Evolutionary conservation across 192 early-diverging fungal species (phyloP).

Genomic region (Geranomyces michiganensis): DNA sequence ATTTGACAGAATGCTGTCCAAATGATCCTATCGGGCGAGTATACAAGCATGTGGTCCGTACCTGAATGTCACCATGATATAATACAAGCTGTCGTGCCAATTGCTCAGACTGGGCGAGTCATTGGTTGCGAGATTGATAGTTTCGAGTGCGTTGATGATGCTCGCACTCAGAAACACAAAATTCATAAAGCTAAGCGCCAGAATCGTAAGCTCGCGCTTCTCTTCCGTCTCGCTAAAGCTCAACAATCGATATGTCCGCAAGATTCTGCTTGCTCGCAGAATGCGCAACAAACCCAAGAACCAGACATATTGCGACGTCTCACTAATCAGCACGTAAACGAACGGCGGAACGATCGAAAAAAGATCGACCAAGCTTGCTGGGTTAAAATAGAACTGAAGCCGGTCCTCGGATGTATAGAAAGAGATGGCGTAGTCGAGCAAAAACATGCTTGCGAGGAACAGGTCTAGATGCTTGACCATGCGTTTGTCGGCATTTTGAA

Average conservation of each 20-base stretch:
- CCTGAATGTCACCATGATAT: slow-evolving; percentile 62
- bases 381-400: slow-evolving; percentile 55
- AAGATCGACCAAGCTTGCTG: slow-evolving; percentile 50
- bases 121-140: slow-evolving; percentile 33
- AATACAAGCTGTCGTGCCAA: slow-evolving; percentile 62
- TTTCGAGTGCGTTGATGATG: slow-evolving; percentile 57
- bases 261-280: slow-evolving; percentile 53
- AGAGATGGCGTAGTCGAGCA: slow-evolving; percentile 49
- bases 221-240: slow-evolving; percentile 57
- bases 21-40: background rate
- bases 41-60: slow-evolving; percentile 10
- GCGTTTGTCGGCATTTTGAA: slow-evolving; percentile 36
- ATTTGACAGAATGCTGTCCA: background rate
- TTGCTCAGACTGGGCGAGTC: slow-evolving; percentile 34
- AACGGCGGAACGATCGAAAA: slow-evolving; percentile 59
- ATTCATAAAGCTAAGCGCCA: slow-evolving; percentile 54
- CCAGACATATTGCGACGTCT: slow-evolving; percentile 53
- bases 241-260: slow-evolving; percentile 55
- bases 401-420: slow-evolving; percentile 61
- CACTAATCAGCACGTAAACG: slow-evolving; percentile 52
- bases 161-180: slow-evolving; percentile 58
- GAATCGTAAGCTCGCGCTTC: slow-evolving; percentile 51
- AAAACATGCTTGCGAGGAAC: slow-evolving; percentile 49
- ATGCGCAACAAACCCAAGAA: slow-evolving; percentile 58
- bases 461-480: slow-evolving; percentile 56